Evolutionary conservation across 2,329 filamentous ascomycete species (phyloP), one percentile per base, ranked within the genome.

Genomic region (Lasiodiplodia citricola): DNA sequence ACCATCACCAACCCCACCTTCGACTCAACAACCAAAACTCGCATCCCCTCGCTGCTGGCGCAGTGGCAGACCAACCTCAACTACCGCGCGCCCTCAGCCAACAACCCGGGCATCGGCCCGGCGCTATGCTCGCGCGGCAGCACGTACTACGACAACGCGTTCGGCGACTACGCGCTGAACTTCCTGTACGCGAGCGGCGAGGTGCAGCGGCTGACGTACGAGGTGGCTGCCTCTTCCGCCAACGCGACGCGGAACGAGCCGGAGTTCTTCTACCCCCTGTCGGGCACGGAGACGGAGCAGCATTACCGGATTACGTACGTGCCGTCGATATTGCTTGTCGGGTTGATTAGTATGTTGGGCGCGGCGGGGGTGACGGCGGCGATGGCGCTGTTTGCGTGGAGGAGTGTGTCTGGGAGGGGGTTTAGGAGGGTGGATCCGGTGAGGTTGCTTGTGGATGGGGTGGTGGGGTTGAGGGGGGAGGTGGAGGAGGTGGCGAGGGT

Each of bases 231-330:
- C 2, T 62, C 37, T 3, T 60, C 44, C 10, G 64, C 18, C 5
- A 68, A 67, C 16, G 35, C 65, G n/a, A 38, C 71, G 37, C 5
- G 35, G 10, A 50, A 68, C 16, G 52, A 13, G 14, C 35, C 67
- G 4, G 50, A 68, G 16, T 68, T 57, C n/a, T 67, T 67, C 37
- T 18, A 66, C 69, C 14, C 64, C 4, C 71, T 72, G 6, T 21
- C 35, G 1, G 67, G 38, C 18, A 54, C 66, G 7, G 44, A 23
- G 25, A 56, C 44, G 16, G 44, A 41, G 21, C 52, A 68, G 10
- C 56, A 41, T 14, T 73, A 72, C 54, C 70, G 70, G 31, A 72
- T 73, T 41, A 73, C 71, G 11, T 70, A 71, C 28, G 71, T 73
- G 4, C 72, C 71, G 11, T 55, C 56, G 25, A 68, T 73, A 10